Evolutionary conservation across 2,329 filamentous ascomycete genomes (phyloP), one percentile per base, ranked within the genome.

Genomic region (Talaromyces piceae): DNA sequence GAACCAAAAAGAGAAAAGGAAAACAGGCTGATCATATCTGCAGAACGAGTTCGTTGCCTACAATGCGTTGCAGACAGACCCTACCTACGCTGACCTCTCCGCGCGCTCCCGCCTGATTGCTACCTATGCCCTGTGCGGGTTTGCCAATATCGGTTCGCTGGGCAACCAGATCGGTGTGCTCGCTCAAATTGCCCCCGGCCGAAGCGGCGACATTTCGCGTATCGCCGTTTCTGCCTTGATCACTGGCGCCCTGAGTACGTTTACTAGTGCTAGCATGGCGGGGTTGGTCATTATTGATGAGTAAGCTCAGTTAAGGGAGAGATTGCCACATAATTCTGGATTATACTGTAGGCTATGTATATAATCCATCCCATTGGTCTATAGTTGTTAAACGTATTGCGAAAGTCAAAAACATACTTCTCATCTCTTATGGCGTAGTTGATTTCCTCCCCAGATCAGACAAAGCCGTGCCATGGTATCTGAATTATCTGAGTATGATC

Each of bases 101-200:
- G 73, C 80, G 13, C 87, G 89, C 49, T 88, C 88, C 22, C 77
- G 78, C 43, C 78, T 95, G 58, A 94, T 95, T 63, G 87, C 86
- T 43, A 94, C 88, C 47, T 95, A 95, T 64, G 87, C 87, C 18
- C 79, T 91, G 57, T 94, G 88, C 69, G 76, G 77, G 23, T 89
- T 89, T 66, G 90, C 88, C 56, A 95, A 95, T 73, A 86, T 95
- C 59, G 86, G 87, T 49, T 91, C 88, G 26, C 79, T 95, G 45
- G 89, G 89, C 65, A 91, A 89, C 51, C 89, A 95, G 71, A 93
- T 95, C 55, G 89, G 89, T 74, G 88, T 94, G 53, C 77, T 95
- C 48, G 81, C 85, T 3, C 88, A 94, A 71, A 81, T 95, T 54
- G 84, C 87, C 0, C 88, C 89, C 0, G 76, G 77, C 3, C 81